Evolutionary conservation across 192 early-diverging fungal genomes (phyloP), one percentile per base, ranked within the genome.

Genomic region (Diversispora eburnea): DNA sequence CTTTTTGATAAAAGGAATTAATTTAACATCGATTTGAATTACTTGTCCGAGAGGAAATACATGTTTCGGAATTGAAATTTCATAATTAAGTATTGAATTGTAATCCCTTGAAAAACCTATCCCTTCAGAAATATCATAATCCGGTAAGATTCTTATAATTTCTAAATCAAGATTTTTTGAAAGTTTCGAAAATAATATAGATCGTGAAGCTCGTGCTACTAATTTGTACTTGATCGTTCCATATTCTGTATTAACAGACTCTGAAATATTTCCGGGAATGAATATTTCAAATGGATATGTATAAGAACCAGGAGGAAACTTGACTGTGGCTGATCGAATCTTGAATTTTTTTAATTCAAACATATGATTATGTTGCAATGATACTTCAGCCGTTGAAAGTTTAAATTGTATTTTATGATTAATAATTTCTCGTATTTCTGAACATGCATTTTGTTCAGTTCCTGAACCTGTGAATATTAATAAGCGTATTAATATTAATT

Each of bases 61-160:
- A 77, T 85, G 74, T 2, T 84, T 84, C 1, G 87, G 87, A 43
- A 86, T 79, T 13, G 78, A 78, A 8, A 90, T 83, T 22, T 84
- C 79, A 64, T 87, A 87, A 4, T 85, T 79, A 9, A 71, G 46
- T 20, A 59, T 12, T 0, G 46, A n/a, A 15, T 58, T n/a, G 13
- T 33, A 33, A 71, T 71, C 56, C 22, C 56, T 52, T 58, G 41
- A 46, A 2, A 59, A 42, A 19, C 84, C 70, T 69, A 87, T 85
- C 42, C 80, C 70, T 20, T 84, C 84, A 39, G 82, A 77, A 77
- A 84, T 85, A 8, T 78, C 78, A 78, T 85, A 82, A 8, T 84
- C 74, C 5, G 81, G 76, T 8, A 84, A 82, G 17, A 82, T 79
- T 10, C 88, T 79, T 48, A 85, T 80, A 33, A 90, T 73, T n/a